phyloP scores from a whole-genome alignment of 164 flowering plant species.

The Tinospora cordifolia region DNA sequence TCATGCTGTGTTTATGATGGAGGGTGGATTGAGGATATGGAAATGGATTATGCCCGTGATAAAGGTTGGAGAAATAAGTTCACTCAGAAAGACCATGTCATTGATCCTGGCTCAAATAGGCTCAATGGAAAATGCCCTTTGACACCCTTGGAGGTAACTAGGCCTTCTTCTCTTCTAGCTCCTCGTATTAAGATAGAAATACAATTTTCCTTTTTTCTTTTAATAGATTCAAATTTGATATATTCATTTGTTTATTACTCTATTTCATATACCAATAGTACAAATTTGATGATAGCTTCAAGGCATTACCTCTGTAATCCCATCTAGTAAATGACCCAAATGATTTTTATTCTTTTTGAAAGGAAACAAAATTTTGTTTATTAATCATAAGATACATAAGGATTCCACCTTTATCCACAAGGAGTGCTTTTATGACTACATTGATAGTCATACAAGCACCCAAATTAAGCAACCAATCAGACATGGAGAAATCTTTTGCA shows the following conservation, averaged over 20 bases:
- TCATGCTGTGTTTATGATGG: slow-evolving; percentile 92
- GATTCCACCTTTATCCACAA: no score
- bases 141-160: slow-evolving; percentile 84
- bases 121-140: slow-evolving; percentile 80
- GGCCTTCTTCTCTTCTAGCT: neutral
- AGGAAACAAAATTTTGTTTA: no score
- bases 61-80: slow-evolving; percentile 82
- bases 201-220: neutral
- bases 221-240: neutral
- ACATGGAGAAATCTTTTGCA: no score
- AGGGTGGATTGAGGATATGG: slow-evolving; percentile 49
- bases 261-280: no score
- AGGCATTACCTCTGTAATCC: neutral
- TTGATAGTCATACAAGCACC: no score
- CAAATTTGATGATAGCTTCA: neutral
- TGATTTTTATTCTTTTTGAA: no score
- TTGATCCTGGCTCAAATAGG: slow-evolving; percentile 56
- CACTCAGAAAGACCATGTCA: slow-evolving; percentile 38
- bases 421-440: no score
- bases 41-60: slow-evolving; percentile 62
- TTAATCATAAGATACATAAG: no score
- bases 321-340: neutral
- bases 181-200: neutral
- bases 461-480: no score
- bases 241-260: no score